A percentile compares a stretch with the other conserved stretches of the same genome.
phyloP scores from a whole-genome alignment of 495 filamentous ascomycete genomes.

The Penicillium manginii region DNA sequence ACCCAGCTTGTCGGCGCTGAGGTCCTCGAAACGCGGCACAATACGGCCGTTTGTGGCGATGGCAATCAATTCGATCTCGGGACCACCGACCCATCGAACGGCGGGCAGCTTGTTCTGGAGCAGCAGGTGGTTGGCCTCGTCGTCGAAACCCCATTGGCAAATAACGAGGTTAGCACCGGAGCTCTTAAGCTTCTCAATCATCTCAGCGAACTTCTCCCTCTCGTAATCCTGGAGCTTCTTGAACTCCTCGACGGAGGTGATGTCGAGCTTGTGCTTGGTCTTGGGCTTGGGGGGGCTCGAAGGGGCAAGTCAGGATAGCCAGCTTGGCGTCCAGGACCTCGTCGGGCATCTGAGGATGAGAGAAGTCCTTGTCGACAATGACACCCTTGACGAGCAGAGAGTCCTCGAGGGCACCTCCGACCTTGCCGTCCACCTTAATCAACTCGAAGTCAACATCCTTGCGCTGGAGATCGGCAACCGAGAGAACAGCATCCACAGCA shows the following conservation, averaged over 20 bases:
- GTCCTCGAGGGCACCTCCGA: constrained; percentile 94
- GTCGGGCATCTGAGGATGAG: constrained; percentile 97
- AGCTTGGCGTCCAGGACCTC: constrained; percentile 94
- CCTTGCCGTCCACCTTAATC: constrained; percentile 99
- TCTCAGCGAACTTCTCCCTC: constrained; percentile 92
- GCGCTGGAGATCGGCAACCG: constrained; percentile 91
- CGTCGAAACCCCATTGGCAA: constrained; percentile 99
- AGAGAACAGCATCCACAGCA: constrained; percentile 94
- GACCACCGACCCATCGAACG: constrained; percentile 96
- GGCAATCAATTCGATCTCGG: constrained; percentile 97
- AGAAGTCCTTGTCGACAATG: constrained; percentile 99
- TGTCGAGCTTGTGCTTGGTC: constrained; percentile 99
- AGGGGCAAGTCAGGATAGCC: constrained; percentile 96
- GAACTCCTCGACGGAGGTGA: constrained; percentile 96
- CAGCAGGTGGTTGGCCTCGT: constrained; percentile 96
- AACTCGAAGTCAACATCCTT: constrained; percentile 99
- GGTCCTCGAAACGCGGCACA: constrained; percentile 95
- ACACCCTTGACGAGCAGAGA: constrained; percentile 94
- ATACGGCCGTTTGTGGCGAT: constrained; percentile 98
- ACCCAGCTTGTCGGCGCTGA: constrained; percentile 88
- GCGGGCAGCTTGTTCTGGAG: constrained; percentile 95
- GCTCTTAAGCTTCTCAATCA: constrained; percentile 97
- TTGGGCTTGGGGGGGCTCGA: constrained; percentile 99
- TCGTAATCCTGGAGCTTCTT: constrained; percentile 96
- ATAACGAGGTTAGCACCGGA: constrained; percentile 97